These are phyloP conservation scores for Talaromyces nanjingensis DNA, from an alignment of 495 filamentous ascomycete species.

Conservation along the genomic window DNA sequence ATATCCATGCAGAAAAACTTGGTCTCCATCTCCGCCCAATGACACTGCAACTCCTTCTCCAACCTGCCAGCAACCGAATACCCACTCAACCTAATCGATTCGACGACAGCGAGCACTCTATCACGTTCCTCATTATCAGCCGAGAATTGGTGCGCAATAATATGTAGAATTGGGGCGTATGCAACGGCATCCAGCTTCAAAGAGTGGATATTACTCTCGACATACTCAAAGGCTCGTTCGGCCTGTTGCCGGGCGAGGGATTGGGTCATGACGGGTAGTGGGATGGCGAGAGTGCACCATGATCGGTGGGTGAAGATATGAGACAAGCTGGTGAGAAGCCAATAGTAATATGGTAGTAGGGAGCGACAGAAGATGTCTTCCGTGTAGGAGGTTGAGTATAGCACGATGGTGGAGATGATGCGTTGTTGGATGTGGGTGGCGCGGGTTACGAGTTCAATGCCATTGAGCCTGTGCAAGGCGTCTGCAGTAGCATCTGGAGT, in stretches of 20 bases:
- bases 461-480: not conserved
- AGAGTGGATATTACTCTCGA: not conserved
- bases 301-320: not conserved
- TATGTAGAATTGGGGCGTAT: not conserved
- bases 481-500: not conserved
- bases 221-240: not conserved
- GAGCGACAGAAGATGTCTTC: not conserved
- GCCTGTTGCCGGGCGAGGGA: not conserved
- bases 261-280: not conserved
- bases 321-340: not conserved
- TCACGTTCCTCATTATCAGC: not conserved
- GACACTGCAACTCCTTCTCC: not conserved
- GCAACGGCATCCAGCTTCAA: not conserved
- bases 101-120: not conserved
- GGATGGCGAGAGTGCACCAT: not conserved
- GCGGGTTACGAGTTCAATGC: not conserved
- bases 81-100: not conserved
- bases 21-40: not conserved
- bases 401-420: not conserved
- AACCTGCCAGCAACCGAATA: not conserved
- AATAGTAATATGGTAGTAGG: not conserved
- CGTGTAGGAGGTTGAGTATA: not conserved
- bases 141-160: not conserved
- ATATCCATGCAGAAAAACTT: not conserved
- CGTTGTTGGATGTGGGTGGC: not conserved